Base-by-base conservation (phyloP, 345 rosid species). In the Alliaria petiolata region DNA sequence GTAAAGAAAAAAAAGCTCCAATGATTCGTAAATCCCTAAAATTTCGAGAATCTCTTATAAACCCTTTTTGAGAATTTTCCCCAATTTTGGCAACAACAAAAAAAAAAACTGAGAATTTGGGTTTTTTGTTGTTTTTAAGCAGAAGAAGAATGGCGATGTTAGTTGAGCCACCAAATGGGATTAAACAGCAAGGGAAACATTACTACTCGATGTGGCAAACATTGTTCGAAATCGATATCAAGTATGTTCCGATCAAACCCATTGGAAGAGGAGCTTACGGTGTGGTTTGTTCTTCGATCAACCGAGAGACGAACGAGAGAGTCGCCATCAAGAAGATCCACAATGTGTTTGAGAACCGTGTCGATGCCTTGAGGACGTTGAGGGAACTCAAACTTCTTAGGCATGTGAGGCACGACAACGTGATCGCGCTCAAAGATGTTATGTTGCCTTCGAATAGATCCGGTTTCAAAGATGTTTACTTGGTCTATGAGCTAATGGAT, bases 401-500 rank as follows among this genome's bases (percentile, higher is more conserved):
- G 51, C 92, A 86, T 71, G 83, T 93, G 20, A 83, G 80, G 58
- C 97, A 93, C 14, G 92, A 87, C 6, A 93, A 93, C 31, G 96
- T 93, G 46, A 89, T 93, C 31, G 84, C 84, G 14, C 75, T 93
- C 75, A 93, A 93, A 80, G 89, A 93, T 74, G 89, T 93, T 5
- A 90, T 93, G 97, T 59, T 87, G 81, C 97, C 98, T 28, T 33
- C 38, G 35, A 84, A 80, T 15, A 80, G 60, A 67, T 65, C 71
- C 3, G 83, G 87, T 64, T 93, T 90, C 35, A 86, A 74, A 75
- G 98, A 93, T 78, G 97, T 90, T 1, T 93, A 93, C 46, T 73
- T 93, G 83, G 98, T 91, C 34, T 91, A 84, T 49, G 98, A 93
- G 79, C 87, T 93, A 17, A 93, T 93, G 98, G 97, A 93, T 71